Evolutionary conservation across 2,329 filamentous ascomycete species (phyloP).

Genomic region (Periconia sp.): DNA sequence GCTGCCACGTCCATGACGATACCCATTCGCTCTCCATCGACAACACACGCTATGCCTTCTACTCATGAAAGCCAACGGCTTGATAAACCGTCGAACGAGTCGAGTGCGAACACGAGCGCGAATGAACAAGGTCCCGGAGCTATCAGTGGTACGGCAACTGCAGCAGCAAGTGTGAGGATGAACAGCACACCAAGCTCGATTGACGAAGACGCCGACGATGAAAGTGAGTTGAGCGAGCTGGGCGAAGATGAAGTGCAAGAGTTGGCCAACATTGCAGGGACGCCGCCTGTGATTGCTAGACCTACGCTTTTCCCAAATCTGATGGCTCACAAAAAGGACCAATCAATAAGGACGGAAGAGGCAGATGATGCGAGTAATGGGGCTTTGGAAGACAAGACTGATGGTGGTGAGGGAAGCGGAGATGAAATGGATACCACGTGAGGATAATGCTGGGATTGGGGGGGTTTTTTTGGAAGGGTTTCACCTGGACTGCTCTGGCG

Average conservation of each 20-base stretch:
- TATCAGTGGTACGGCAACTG: conserved; percentile 50
- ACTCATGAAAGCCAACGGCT: neutral
- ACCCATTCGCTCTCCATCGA: conserved; percentile 37
- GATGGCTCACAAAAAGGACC: conserved; percentile 10
- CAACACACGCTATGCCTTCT: conserved; percentile 7
- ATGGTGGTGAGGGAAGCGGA: neutral
- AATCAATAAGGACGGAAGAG: neutral
- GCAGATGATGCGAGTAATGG: neutral
- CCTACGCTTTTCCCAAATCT: conserved; percentile 21
- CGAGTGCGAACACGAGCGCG: conserved; percentile 3
- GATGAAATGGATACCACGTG: neutral
- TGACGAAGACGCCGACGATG: conserved; percentile 57
- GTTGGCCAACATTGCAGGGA: conserved; percentile 22
- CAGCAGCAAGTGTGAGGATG: conserved; percentile 32
- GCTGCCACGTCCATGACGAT: conserved; percentile 31
- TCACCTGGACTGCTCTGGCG: neutral
- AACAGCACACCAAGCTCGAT: conserved; percentile 59
- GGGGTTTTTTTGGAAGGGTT: neutral
- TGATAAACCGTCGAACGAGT: neutral
- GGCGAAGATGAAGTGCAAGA: conserved; percentile 46
- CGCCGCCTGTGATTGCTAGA: neutral
- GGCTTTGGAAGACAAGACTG: neutral
- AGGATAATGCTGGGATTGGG: neutral
- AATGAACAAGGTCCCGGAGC: conserved; percentile 15
- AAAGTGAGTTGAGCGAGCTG: conserved; percentile 57